These are phyloP conservation scores for Termitomyces titanicus DNA, from an alignment of 768 basidiomycete species.

Conservation along the genomic window DNA sequence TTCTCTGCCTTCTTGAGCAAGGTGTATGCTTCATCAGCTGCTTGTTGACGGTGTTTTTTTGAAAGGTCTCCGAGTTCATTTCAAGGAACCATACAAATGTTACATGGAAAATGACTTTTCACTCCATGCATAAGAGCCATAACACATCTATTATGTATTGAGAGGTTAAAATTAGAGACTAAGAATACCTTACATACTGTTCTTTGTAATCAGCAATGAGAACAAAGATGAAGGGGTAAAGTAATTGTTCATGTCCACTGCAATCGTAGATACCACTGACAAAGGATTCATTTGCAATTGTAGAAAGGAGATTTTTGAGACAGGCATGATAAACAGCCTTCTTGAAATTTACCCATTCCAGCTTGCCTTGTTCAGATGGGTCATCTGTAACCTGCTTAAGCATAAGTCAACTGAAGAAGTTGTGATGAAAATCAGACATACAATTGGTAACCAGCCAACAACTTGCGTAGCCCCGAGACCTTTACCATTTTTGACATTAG, in stretches of 20 bases:
- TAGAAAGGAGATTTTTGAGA: conserved; percentile 17
- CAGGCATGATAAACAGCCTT: conserved; percentile 23
- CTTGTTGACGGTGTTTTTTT: not conserved
- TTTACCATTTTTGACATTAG: conserved; percentile 28
- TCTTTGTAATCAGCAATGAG: conserved; percentile 43
- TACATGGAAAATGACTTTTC: not conserved
- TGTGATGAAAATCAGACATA: conserved; percentile 10
- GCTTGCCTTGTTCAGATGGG: conserved; percentile 17
- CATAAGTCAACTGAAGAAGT: not conserved
- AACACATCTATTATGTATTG: not conserved
- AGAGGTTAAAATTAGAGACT: not conserved
- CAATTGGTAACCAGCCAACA: conserved; percentile 34
- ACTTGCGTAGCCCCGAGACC: conserved; percentile 29
- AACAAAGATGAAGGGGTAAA: conserved; percentile 32
- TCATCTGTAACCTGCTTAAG: conserved; percentile 20
- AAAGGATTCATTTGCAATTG: conserved; percentile 5
- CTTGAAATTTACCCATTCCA: conserved; percentile 19
- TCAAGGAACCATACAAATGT: conserved; percentile 19
- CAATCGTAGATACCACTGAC: conserved; percentile 11
- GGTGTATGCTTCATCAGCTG: conserved; percentile 3
- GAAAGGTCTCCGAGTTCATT: conserved; percentile 15
- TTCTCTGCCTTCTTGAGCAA: not conserved
- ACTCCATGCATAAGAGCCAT: conserved; percentile 3
- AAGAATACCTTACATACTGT: conserved; percentile 29
- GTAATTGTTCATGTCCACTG: conserved; percentile 6